Evolutionary conservation across 2,329 filamentous ascomycete genomes (phyloP), one percentile per base, ranked within the genome.

Genomic region (Fusarium anguioides): DNA sequence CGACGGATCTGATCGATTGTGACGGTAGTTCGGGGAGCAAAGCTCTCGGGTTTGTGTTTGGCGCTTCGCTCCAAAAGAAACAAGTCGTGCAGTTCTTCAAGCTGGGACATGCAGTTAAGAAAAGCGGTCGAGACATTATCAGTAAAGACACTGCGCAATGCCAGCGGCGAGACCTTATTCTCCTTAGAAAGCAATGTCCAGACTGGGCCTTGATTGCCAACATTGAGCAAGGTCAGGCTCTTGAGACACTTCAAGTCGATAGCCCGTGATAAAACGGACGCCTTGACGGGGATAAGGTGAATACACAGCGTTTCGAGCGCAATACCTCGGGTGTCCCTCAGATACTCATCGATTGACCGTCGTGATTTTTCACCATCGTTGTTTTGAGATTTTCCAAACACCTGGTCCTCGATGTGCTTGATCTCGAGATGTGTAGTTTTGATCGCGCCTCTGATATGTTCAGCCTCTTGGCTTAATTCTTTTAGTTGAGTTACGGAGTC

Each of bases 71-170:
- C 87, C 26, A 89, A 75, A 68, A 91, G 74, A 64, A 87, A 86
- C 3, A 91, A 76, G 62, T 89, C 85, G n/a, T 84, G 80, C 3
- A 91, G 72, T 55, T 81, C 80, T 7, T 84, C 75, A 4, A 89
- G 79, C 53, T 86, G 80, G 5, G 81, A 80, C 15, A 88, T 80
- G 57, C 84, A 84, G 2, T 80, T 80, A 49, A 91, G 72, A 56
- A 90, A 89, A 0, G 79, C 74, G 2, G 75, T 68, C 0, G 86
- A 85, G 20, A 89, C 87, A 64, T 90, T 85, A 71, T 91, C 89
- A 0, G 87, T 90, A 67, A 86, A 87, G 53, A 91, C 85, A 63
- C 83, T 86, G 46, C 82, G 80, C 39, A 91, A 75, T 0, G 83
- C 80, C 37, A 90, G 76, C 0, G 84, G 82, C 10, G 79, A 75